Conservation (phyloP, 2,329 filamentous ascomycete genomes). For the Fusarium mangiferae region DNA sequence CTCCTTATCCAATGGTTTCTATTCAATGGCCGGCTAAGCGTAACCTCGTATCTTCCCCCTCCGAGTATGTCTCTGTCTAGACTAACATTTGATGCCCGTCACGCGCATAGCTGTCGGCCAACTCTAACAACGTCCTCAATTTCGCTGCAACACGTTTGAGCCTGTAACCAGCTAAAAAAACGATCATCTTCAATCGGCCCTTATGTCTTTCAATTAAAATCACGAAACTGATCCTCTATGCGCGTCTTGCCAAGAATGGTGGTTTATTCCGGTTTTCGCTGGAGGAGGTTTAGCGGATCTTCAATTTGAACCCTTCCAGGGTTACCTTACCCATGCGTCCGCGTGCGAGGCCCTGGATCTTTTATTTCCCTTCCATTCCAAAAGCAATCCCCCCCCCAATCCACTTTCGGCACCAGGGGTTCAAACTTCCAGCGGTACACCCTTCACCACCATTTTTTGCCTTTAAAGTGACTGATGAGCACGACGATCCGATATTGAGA, state of each 20-base stretch:
- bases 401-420: conserved; percentile 27
- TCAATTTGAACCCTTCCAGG: background rate
- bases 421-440: conserved; percentile 1
- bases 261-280: background rate
- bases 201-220: background rate
- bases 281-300: conserved; percentile 4
- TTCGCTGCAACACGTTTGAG: background rate
- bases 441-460: background rate
- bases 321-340: conserved; percentile 3
- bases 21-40: accelerated
- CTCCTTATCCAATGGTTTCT: too few species aligned
- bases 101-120: background rate
- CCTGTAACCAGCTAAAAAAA: background rate
- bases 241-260: conserved; percentile 4
- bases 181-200: background rate
- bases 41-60: accelerated
- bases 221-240: background rate
- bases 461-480: background rate
- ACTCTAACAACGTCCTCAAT: too few species aligned
- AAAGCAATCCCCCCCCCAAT: conserved; percentile 5
- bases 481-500: background rate
- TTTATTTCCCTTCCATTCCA: conserved; percentile 30
- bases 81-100: too few species aligned
- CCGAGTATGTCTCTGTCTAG: background rate
- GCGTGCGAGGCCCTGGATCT: conserved; percentile 25